Percentiles rank a stretch among this genome's conserved stretches.
These are phyloP conservation scores for Neurospora sp. DNA, from an alignment of 495 filamentous ascomycete genomes.

Conservation along the genomic window DNA sequence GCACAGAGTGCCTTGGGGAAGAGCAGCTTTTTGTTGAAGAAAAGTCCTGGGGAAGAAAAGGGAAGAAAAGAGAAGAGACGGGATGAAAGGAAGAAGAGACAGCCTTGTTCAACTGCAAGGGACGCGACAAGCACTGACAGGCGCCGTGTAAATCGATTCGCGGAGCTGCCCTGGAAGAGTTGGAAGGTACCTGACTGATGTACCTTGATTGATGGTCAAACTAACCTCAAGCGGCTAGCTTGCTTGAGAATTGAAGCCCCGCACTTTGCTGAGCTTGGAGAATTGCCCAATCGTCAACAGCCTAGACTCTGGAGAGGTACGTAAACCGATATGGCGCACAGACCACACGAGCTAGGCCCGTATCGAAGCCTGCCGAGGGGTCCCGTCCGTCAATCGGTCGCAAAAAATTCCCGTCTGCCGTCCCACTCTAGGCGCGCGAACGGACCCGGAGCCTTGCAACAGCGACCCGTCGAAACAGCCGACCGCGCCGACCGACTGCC, in stretches of 20 bases:
- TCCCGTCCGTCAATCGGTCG: background rate
- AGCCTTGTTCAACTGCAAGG: background rate
- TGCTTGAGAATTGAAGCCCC: background rate
- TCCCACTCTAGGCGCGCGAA: background rate
- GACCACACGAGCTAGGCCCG: background rate
- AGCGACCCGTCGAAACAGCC: background rate
- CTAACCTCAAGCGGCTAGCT: background rate
- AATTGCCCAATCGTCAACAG: background rate
- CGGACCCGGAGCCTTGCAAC: conserved; percentile 1
- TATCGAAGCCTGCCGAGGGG: background rate
- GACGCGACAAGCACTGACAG: background rate
- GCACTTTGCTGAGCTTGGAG: background rate
- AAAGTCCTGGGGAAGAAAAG: background rate
- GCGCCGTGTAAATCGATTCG: background rate
- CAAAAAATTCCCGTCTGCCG: background rate
- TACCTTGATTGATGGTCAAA: background rate
- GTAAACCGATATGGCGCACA: background rate
- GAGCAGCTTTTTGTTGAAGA: background rate
- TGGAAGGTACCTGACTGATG: background rate
- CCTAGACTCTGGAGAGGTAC: background rate
- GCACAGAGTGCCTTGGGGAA: background rate
- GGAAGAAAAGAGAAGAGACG: no score
- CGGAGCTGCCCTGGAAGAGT: background rate
- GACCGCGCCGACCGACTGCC: background rate
- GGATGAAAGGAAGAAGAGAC: background rate